Percentiles rank a stretch among this genome's conserved stretches.
Conservation (phyloP, 768 basidiomycete species). For the Hygrophoropsis aurantiaca region DNA sequence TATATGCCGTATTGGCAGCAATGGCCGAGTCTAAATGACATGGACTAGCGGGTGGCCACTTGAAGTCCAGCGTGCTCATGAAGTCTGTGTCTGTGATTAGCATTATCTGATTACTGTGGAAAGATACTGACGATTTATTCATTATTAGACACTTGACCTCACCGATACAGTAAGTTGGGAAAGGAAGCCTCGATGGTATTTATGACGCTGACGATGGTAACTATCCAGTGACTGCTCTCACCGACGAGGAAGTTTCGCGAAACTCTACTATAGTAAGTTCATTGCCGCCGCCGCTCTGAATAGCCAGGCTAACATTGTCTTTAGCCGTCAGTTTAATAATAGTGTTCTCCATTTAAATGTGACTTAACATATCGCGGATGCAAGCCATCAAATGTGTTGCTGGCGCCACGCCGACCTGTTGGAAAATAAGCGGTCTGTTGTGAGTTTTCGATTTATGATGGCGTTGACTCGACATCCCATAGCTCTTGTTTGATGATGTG, state of each 20-base stretch:
- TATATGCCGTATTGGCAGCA: slow-evolving; percentile 64
- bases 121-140: neutral
- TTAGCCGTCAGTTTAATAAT: slow-evolving; percentile 25
- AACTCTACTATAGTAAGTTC: slow-evolving; percentile 68
- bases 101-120: too few relatives aligned
- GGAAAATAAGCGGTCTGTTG: slow-evolving; percentile 49
- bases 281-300: too few relatives aligned
- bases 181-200: too few relatives aligned
- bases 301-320: neutral
- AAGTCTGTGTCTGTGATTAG: slow-evolving; percentile 59
- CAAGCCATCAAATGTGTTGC: slow-evolving; percentile 53
- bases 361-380: slow-evolving; percentile 29
- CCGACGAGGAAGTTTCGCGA: slow-evolving; percentile 68
- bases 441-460: neutral
- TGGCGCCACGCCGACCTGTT: slow-evolving; percentile 59
- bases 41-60: slow-evolving; percentile 57
- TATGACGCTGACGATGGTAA: too few relatives aligned
- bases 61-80: slow-evolving; percentile 54
- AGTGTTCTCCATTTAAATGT: neutral
- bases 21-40: too few relatives aligned
- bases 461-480: too few relatives aligned
- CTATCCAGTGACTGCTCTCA: slow-evolving; percentile 60
- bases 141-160: slow-evolving; percentile 31
- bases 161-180: slow-evolving; percentile 53
- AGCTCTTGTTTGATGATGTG: slow-evolving; percentile 69